Conservation (phyloP, 305 asterid species). For the Ilex paraguariensis region DNA sequence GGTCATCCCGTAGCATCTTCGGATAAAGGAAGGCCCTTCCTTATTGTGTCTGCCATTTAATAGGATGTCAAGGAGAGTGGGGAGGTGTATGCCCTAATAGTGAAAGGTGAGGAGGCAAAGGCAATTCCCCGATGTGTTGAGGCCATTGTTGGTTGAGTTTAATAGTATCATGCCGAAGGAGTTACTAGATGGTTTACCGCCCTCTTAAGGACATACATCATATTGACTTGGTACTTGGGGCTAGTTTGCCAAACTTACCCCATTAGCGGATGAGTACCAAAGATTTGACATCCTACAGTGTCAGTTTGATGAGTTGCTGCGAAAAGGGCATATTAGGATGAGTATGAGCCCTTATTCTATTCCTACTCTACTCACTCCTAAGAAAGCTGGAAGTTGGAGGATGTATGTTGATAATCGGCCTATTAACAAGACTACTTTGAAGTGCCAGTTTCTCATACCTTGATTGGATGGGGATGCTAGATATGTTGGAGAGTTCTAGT, state of each 20-base stretch:
- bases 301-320: neutral
- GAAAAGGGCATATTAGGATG: no score
- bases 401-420: neutral
- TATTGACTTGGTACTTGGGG: neutral
- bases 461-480: neutral
- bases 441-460: neutral
- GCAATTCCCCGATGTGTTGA: neutral
- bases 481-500: neutral
- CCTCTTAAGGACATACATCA: neutral
- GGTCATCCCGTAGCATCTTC: neutral
- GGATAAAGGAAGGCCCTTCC: neutral
- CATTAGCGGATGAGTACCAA: neutral
- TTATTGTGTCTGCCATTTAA: no score
- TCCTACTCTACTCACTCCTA: neutral
- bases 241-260: no score
- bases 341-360: neutral
- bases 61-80: no score
- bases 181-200: neutral
- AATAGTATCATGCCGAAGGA: neutral
- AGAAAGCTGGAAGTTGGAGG: neutral
- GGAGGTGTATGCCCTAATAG: no score
- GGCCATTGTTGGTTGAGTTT: neutral
- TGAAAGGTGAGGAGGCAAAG: no score
- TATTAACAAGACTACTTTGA: neutral
- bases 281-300: neutral